A percentile compares a stretch with the other conserved stretches of the same genome.
These are phyloP conservation scores for Metarhizium rileyi DNA, from an alignment of 2,329 filamentous ascomycete genomes.

Conservation along the genomic window DNA sequence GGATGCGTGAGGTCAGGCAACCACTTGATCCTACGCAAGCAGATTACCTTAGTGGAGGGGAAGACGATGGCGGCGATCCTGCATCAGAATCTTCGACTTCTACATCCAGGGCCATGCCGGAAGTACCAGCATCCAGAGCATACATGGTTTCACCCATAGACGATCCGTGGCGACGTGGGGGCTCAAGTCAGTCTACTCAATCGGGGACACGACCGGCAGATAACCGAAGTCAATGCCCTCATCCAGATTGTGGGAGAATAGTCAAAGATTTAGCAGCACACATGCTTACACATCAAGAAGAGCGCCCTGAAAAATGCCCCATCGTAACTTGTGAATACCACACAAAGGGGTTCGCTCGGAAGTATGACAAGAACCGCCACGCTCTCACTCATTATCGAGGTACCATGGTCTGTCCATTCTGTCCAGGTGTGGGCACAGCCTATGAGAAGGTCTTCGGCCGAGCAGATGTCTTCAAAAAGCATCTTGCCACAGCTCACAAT, in stretches of 20 bases:
- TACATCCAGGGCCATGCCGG: neutral
- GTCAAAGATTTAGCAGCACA: conserved; percentile 69
- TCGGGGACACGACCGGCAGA: conserved; percentile 22
- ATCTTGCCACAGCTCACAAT: conserved; percentile 84
- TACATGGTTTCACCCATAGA: conserved; percentile 8
- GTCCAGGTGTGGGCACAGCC: conserved; percentile 75
- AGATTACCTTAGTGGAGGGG: conserved; percentile 14
- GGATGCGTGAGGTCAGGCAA: conserved; percentile 51
- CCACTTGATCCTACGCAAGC: conserved; percentile 26
- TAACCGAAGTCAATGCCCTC: conserved; percentile 41
- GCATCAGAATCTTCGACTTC: conserved; percentile 7
- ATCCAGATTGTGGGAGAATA: conserved; percentile 47
- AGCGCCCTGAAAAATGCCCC: conserved; percentile 91
- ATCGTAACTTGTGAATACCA: conserved; percentile 92
- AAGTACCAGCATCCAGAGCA: conserved; percentile 9
- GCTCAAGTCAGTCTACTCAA: conserved; percentile 17
- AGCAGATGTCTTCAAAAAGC: conserved; percentile 93
- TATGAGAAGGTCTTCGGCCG: conserved; percentile 94
- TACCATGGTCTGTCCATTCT: conserved; percentile 96
- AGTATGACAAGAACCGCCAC: conserved; percentile 97
- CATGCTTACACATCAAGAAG: conserved; percentile 91
- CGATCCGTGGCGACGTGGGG: conserved; percentile 14
- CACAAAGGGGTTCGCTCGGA: conserved; percentile 85
- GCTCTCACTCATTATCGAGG: conserved; percentile 96
- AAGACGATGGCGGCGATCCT: conserved; percentile 29